Conservation (phyloP, 2,329 filamentous ascomycete genomes). For the Lizonia empirigonia region DNA sequence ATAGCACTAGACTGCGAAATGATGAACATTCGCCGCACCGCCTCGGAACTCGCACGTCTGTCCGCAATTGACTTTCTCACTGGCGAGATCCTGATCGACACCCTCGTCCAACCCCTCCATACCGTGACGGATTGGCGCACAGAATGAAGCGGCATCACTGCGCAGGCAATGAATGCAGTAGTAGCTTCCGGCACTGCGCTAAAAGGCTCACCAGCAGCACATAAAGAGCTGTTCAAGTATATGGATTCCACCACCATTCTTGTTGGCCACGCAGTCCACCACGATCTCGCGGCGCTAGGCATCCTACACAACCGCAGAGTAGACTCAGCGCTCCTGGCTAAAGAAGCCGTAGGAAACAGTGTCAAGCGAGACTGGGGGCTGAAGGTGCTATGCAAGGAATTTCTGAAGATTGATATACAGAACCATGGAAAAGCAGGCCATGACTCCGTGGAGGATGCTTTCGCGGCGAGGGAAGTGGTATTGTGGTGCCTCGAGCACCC, state of each 20-base stretch:
- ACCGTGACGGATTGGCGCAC: conserved; percentile 49
- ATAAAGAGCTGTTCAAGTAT: conserved; percentile 50
- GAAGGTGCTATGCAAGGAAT: conserved; percentile 5
- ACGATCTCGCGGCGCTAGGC: conserved; percentile 54
- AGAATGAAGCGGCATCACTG: conserved; percentile 50
- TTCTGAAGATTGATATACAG: conserved; percentile 1
- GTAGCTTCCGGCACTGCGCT: conserved; percentile 39
- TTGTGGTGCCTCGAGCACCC: conserved; percentile 5
- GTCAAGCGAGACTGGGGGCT: conserved; percentile 1
- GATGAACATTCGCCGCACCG: conserved; percentile 1
- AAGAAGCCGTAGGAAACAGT: conserved; percentile 41
- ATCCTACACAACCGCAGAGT: conserved; percentile 53
- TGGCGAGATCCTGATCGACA: conserved; percentile 54
- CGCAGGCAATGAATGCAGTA: conserved; percentile 30
- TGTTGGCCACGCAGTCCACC: conserved; percentile 55
- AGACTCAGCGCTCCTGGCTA: conserved; percentile 53
- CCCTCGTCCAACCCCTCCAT: conserved; percentile 48
- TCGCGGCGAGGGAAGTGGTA: conserved; percentile 14
- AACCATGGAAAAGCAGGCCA: conserved; percentile 1
- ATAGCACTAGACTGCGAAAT: conserved; percentile 18
- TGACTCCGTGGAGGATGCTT: conserved; percentile 9
- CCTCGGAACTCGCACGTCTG: conserved; percentile 45
- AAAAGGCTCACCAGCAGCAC: conserved; percentile 52
- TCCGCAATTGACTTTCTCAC: conserved; percentile 55
- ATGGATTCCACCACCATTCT: conserved; percentile 55